These are phyloP conservation scores for Rhizopogon rudus DNA, from an alignment of 768 basidiomycete species.

Conservation along the genomic window DNA sequence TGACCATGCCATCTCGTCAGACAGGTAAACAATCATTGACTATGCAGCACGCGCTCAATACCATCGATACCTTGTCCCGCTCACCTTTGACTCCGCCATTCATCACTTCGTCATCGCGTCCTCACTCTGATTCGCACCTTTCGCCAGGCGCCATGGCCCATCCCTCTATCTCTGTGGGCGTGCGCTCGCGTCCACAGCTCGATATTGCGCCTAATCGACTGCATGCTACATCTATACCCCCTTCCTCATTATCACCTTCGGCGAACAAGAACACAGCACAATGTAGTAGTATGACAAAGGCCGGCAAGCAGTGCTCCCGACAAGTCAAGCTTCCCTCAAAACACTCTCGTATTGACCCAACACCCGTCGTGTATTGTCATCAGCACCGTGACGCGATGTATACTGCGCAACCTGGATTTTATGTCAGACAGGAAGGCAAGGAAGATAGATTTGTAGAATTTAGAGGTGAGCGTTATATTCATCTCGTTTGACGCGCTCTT, in stretches of 20 bases:
- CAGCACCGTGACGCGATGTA: conserved; percentile 60
- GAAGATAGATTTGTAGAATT: conserved; percentile 51
- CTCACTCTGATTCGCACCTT: conserved; percentile 28
- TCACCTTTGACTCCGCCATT: conserved; percentile 15
- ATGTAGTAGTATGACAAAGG: conserved; percentile 63
- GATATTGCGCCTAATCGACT: conserved; percentile 13
- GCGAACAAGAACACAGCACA: conserved; percentile 27
- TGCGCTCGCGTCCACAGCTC: conserved; percentile 10
- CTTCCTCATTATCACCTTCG: conserved; percentile 14
- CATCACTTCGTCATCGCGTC: conserved; percentile 20
- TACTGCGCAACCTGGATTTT: conserved; percentile 46
- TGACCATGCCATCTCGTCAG: conserved; percentile 35
- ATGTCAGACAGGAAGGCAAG: conserved; percentile 39
- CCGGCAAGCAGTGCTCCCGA: conserved; percentile 57
- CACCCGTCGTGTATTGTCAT: conserved; percentile 46
- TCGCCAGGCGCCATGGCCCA: conserved; percentile 4
- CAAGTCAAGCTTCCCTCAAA: conserved; percentile 42
- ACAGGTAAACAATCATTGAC: conserved; percentile 27
- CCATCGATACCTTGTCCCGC: conserved; percentile 6
- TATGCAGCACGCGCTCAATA: conserved; percentile 29
- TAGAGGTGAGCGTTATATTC: conserved; percentile 35
- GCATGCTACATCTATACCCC: conserved; percentile 14
- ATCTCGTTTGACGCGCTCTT: not conserved
- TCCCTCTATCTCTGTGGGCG: conserved; percentile 1
- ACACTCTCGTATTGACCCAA: conserved; percentile 20